phyloP scores from a whole-genome alignment of 2,329 filamentous ascomycete species.

The Hypoxylon rubiginosum region DNA sequence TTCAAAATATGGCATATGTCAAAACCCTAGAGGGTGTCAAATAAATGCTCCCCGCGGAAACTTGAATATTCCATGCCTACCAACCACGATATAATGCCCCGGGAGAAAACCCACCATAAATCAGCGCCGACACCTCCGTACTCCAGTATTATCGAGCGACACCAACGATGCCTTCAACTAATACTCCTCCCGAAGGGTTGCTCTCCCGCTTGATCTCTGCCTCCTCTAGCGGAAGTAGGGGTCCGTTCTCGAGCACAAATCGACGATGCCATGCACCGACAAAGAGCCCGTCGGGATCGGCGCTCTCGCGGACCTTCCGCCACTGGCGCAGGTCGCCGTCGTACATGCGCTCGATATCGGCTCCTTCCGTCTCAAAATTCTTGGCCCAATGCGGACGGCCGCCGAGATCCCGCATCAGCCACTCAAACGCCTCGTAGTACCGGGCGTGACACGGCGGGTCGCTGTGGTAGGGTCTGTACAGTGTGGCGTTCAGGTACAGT shows the following conservation, averaged over 20 bases:
- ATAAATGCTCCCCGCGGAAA: neutral
- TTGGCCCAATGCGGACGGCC: slow-evolving; percentile 93
- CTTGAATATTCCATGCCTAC: neutral
- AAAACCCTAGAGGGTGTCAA: neutral
- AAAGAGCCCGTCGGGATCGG: slow-evolving; percentile 88
- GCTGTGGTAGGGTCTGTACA: slow-evolving; percentile 84
- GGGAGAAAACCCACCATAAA: neutral
- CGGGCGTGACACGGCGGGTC: slow-evolving; percentile 82
- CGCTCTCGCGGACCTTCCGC: slow-evolving; percentile 75
- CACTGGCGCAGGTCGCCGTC: slow-evolving; percentile 76
- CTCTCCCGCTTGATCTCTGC: slow-evolving; percentile 42
- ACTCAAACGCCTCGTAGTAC: slow-evolving; percentile 93
- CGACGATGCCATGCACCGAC: slow-evolving; percentile 90
- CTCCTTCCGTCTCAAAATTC: slow-evolving; percentile 77
- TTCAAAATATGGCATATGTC: neutral
- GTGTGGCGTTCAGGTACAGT: slow-evolving; percentile 89
- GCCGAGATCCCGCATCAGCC: slow-evolving; percentile 87
- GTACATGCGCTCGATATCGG: slow-evolving; percentile 77
- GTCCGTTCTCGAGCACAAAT: slow-evolving; percentile 65
- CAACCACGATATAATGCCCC: neutral
- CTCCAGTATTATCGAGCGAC: slow-evolving; percentile 24
- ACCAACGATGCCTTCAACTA: slow-evolving; percentile 43
- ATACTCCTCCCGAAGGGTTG: slow-evolving; percentile 33
- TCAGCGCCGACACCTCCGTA: neutral
- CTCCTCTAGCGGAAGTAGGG: slow-evolving; percentile 51